A percentile compares a stretch with the other conserved stretches of the same genome.
Conservation (phyloP, 371 early-diverging fungal species). For the Blakeslea trispora region DNA sequence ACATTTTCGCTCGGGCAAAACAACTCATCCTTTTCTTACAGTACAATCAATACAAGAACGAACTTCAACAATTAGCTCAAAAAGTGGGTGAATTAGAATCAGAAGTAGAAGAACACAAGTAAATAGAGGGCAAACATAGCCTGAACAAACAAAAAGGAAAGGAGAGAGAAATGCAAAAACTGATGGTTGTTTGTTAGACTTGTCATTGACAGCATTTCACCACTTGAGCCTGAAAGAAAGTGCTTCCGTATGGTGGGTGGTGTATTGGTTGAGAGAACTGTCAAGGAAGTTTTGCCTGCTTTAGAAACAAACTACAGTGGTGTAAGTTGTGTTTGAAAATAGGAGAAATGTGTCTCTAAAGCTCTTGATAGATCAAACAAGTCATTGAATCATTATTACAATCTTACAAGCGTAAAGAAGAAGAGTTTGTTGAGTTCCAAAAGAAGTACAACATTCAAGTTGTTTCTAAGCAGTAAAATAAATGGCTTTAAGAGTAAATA, state of each 20-base stretch:
- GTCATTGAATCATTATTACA: constrained; percentile 76
- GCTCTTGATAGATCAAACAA: constrained; percentile 60
- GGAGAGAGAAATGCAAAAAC: neutral
- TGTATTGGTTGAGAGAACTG: constrained; percentile 90
- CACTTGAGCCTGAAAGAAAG: constrained; percentile 82
- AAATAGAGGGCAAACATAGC: constrained; percentile 14
- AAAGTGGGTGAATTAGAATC: constrained; percentile 95
- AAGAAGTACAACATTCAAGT: constrained; percentile 80
- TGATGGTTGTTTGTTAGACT: constrained; percentile 56
- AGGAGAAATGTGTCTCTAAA: neutral
- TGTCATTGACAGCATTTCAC: constrained; percentile 90
- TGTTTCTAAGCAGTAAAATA: constrained; percentile 48
- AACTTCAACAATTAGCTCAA: constrained; percentile 80
- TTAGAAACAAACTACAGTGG: constrained; percentile 86
- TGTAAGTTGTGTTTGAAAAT: constrained; percentile 52
- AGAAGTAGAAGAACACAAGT: constrained; percentile 95
- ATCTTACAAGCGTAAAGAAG: constrained; percentile 87
- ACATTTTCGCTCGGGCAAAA: too few relatives aligned
- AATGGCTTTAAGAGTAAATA: too few relatives aligned
- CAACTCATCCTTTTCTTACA: constrained; percentile 18
- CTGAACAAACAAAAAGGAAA: neutral
- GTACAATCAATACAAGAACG: constrained; percentile 85
- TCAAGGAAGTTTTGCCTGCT: constrained; percentile 90
- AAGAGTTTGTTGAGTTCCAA: constrained; percentile 85
- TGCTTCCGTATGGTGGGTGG: constrained; percentile 94